Evolutionary conservation across 2,329 filamentous ascomycete genomes (phyloP).

Genomic region (Exophiala calicioides): DNA sequence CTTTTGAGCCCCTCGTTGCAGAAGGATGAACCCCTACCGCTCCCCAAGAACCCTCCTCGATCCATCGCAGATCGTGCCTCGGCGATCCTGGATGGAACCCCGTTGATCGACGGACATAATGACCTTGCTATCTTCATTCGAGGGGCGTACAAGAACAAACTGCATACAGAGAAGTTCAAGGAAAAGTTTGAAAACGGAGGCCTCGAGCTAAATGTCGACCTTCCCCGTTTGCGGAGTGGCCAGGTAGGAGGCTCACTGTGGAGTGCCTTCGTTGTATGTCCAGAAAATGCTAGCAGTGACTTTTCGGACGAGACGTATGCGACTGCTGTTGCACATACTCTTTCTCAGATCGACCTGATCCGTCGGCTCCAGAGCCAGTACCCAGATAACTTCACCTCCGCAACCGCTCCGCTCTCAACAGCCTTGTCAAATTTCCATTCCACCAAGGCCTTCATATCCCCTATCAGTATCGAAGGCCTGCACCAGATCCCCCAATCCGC

Average conservation of each 20-base stretch:
- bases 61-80: slow-evolving; percentile 44
- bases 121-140: slow-evolving; percentile 79
- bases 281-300: slow-evolving; percentile 59
- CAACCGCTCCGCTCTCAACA: slow-evolving; percentile 60
- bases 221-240: slow-evolving; percentile 71
- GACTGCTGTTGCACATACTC: slow-evolving; percentile 64
- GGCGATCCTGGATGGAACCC: slow-evolving; percentile 48
- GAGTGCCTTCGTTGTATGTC: slow-evolving; percentile 82
- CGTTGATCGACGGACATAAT: slow-evolving; percentile 76
- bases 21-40: slow-evolving; percentile 8
- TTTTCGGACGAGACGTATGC: slow-evolving; percentile 34
- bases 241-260: slow-evolving; percentile 85
- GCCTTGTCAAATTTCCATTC: slow-evolving; percentile 61
- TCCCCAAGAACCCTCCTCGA: slow-evolving; percentile 11
- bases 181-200: slow-evolving; percentile 71
- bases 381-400: slow-evolving; percentile 60
- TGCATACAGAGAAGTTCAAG: slow-evolving; percentile 74
- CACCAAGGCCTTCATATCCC: slow-evolving; percentile 68
- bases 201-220: slow-evolving; percentile 71
- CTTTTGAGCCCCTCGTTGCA: slow-evolving; percentile 17
- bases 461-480: slow-evolving; percentile 79
- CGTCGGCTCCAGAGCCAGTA: slow-evolving; percentile 64
- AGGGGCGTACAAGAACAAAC: slow-evolving; percentile 68
- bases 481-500: slow-evolving; percentile 86
- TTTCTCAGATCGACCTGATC: slow-evolving; percentile 75